A percentile compares a stretch with the other conserved stretches of the same genome.
These are phyloP conservation scores for Naganishia cerealis DNA, from an alignment of 1,284 basidiomycete species.

Conservation along the genomic window DNA sequence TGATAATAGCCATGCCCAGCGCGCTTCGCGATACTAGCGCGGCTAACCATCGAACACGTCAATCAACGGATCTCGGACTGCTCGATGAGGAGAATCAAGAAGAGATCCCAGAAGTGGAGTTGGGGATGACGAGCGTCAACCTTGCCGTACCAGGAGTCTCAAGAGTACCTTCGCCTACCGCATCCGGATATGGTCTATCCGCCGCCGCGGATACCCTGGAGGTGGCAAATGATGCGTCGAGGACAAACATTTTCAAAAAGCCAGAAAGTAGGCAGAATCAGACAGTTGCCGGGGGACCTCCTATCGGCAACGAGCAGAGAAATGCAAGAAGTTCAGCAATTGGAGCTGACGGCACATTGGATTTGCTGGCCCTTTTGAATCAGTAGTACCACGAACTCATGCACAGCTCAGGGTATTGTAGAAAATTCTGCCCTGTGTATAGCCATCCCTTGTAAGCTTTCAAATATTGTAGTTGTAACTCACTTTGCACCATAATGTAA, in stretches of 20 bases:
- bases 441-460: no score
- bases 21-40: not conserved
- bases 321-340: constrained; percentile 2
- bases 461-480: no score
- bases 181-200: not conserved
- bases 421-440: not conserved
- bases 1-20: constrained; percentile 31
- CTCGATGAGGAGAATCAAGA: constrained; percentile 20
- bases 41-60: not conserved
- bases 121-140: constrained; percentile 25
- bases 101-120: constrained; percentile 31
- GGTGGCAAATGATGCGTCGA: not conserved
- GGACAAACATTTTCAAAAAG: not conserved
- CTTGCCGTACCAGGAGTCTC: constrained; percentile 11
- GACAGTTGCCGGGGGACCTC: not conserved
- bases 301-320: not conserved
- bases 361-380: constrained; percentile 17
- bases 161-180: not conserved
- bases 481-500: no score
- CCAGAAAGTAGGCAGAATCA: not conserved
- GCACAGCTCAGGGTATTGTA: constrained; percentile 1
- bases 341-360: constrained; percentile 15
- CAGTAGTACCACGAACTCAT: not conserved
- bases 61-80: not conserved
- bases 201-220: not conserved